These are phyloP conservation scores for Aspergillus sclerotioniger DNA, from an alignment of 495 filamentous ascomycete species.

Conservation along the genomic window DNA sequence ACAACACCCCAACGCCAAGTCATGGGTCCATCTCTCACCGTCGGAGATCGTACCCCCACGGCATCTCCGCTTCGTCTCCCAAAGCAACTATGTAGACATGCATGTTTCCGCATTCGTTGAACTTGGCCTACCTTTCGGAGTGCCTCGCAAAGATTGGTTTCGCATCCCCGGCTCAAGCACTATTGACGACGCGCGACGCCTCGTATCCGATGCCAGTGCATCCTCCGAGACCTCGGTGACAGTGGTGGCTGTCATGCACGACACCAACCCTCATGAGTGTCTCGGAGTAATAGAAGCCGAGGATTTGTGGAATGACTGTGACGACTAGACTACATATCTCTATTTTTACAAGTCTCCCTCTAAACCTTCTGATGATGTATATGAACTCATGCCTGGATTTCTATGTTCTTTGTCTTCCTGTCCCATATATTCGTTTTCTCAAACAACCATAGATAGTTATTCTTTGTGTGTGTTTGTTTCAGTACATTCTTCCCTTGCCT, in stretches of 20 bases:
- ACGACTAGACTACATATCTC: conserved; percentile 5
- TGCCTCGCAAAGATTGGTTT: conserved; percentile 32
- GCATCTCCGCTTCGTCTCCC: conserved; percentile 35
- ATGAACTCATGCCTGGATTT: conserved; percentile 11
- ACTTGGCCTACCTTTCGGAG: conserved; percentile 22
- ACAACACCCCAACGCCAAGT: conserved; percentile 44
- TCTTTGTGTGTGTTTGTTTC: too few relatives aligned
- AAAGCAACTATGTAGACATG: conserved; percentile 33
- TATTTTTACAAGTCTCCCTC: background rate
- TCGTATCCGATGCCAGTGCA: conserved; percentile 22
- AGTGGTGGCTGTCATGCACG: conserved; percentile 36
- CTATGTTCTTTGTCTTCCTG: too few relatives aligned
- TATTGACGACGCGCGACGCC: conserved; percentile 28
- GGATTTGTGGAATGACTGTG: conserved; percentile 30
- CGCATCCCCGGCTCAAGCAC: conserved; percentile 32
- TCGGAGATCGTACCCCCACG: conserved; percentile 38
- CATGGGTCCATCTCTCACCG: conserved; percentile 41
- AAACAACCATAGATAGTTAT: too few relatives aligned
- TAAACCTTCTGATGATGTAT: conserved; percentile 17
- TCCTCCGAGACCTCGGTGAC: conserved; percentile 14
- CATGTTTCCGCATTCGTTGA: conserved; percentile 25
- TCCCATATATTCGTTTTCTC: too few relatives aligned
- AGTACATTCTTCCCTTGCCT: too few relatives aligned
- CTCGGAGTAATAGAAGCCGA: conserved; percentile 39
- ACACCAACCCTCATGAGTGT: conserved; percentile 23